These are phyloP conservation scores for Nematocida major DNA, from an alignment of 371 early-diverging fungal genomes.

Conservation along the genomic window DNA sequence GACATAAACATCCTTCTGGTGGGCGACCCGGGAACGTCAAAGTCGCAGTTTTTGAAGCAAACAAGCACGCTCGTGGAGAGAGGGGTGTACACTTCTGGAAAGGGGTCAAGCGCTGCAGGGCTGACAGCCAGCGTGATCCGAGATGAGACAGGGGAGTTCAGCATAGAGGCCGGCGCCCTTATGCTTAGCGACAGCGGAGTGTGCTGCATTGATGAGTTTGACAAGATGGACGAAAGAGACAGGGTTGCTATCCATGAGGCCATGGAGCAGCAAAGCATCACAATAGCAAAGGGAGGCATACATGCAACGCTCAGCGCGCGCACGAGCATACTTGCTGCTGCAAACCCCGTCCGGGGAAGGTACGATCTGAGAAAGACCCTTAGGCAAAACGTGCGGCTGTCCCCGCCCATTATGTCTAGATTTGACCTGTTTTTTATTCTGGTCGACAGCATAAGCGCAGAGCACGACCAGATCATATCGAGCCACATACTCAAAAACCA, in stretches of 20 bases:
- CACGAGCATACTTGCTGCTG: conserved; percentile 64
- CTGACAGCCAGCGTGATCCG: conserved; percentile 92
- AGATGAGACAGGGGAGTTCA: conserved; percentile 96
- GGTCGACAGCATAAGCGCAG: conserved; percentile 82
- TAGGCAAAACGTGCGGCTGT: conserved; percentile 89
- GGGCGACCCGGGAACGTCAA: conserved; percentile 97
- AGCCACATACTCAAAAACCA: conserved; percentile 85
- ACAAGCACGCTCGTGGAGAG: conserved; percentile 81
- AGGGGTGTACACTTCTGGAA: conserved; percentile 91
- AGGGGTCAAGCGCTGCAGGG: conserved; percentile 95
- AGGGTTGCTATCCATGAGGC: conserved; percentile 99
- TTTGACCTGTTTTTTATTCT: conserved; percentile 98
- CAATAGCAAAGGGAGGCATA: conserved; percentile 97
- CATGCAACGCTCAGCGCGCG: conserved; percentile 68
- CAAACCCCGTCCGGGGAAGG: conserved; percentile 65
- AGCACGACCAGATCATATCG: conserved; percentile 81
- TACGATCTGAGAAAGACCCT: conserved; percentile 64
- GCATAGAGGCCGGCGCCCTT: conserved; percentile 96
- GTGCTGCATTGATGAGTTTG: conserved; percentile 98
- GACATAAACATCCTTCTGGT: conserved; percentile 90
- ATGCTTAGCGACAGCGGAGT: conserved; percentile 97
- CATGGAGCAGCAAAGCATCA: conserved; percentile 99
- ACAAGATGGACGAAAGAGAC: conserved; percentile 94
- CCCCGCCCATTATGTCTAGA: conserved; percentile 95
- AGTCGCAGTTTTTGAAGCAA: conserved; percentile 90